Base-by-base conservation (phyloP, 2,329 filamentous ascomycete genomes). In the Waltergamsia citrina region DNA sequence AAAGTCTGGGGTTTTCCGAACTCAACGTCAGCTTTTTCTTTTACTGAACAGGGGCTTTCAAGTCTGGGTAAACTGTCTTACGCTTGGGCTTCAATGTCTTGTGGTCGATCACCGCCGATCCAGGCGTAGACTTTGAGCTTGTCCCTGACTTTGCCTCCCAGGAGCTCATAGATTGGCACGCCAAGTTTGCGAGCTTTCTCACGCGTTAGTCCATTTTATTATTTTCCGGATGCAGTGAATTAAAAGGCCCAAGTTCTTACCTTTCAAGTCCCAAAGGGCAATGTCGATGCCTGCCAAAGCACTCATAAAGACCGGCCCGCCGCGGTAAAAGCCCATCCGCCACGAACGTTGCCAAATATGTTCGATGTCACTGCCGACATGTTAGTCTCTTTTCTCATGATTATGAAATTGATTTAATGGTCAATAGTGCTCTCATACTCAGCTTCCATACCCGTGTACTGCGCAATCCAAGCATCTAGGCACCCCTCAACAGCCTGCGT, bases 281-380 rank as follows among this genome's bases (percentile, higher is more conserved):
- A 88, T 88, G 48, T 88, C 83, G 33, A 88, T 74, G 3, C 84
- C 84, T 1, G 81, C 74, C 12, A 88, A 57, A 1, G 83, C 84
- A 43, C 76, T 83, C 81, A 88, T 87, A 43, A 88, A 79, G 8
- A 88, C 82, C 0, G 83, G 80, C 0, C 83, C 84, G 3, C 83
- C 83, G 19, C 84, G 68, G 53, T 88, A 88, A 54, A 88, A 90
- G 0, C 74, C 74, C 27, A 71, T 62, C 27, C 83, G 69, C 71
- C 78, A 87, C 18, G 74, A 72, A 42, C 71, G 68, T 51, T 86
- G 82, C 84, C 84, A 88, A 38, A 88, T 80, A 41, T 85, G 78
- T 50, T 88, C 83, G 42, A 88, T 87, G 32, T 85, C 75, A 49
- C 78, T 83, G 5, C 9, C 5, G 20, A n/a, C n/a, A 9, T n/a